Percentiles rank a stretch among this genome's conserved stretches.
Conservation (phyloP, 805 yeast genomes). For the Starmerella davenportii region DNA sequence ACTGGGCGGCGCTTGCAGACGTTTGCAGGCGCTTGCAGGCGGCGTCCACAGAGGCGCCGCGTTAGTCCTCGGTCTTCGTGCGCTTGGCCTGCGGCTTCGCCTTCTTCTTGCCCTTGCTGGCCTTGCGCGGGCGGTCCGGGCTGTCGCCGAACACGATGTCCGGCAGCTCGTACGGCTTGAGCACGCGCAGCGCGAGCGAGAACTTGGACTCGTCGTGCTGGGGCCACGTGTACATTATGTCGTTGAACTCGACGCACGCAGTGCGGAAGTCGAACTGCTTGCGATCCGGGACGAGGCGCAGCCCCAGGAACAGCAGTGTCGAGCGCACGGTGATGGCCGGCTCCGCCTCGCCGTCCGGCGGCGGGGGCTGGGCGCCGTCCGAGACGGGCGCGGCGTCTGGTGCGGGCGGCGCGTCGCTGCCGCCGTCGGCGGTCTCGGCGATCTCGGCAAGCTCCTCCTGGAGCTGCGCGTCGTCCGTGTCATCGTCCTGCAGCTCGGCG, state of each 20-base stretch:
- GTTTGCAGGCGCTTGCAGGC: no score
- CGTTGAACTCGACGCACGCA: slow-evolving; percentile 80
- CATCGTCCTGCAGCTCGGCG: slow-evolving; percentile 22
- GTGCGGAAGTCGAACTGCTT: slow-evolving; percentile 53
- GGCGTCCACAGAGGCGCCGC: no score
- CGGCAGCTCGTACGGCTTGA: slow-evolving; percentile 60
- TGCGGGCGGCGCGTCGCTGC: not conserved
- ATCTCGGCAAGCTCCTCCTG: slow-evolving; percentile 14
- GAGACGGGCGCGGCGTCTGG: not conserved
- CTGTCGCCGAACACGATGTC: slow-evolving; percentile 64
- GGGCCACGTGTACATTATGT: slow-evolving; percentile 56
- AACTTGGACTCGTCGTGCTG: slow-evolving; percentile 44
- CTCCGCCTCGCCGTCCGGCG: slow-evolving; percentile 1
- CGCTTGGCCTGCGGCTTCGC: slow-evolving; percentile 20
- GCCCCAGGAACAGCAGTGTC: slow-evolving; percentile 66
- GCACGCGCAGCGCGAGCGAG: slow-evolving; percentile 50
- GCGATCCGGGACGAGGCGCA: slow-evolving; percentile 30
- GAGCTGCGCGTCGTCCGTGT: slow-evolving; percentile 22
- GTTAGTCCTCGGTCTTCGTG: slow-evolving; percentile 4
- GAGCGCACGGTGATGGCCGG: slow-evolving; percentile 20
- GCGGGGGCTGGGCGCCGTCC: not conserved
- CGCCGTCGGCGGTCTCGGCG: not conserved
- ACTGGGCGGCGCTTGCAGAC: no score
- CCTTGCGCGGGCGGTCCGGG: slow-evolving; percentile 56
- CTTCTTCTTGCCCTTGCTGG: slow-evolving; percentile 31